Percentiles rank a stretch among this genome's conserved stretches.
phyloP scores from a whole-genome alignment of 495 filamentous ascomycete species.

The Neurospora tetraspora region DNA sequence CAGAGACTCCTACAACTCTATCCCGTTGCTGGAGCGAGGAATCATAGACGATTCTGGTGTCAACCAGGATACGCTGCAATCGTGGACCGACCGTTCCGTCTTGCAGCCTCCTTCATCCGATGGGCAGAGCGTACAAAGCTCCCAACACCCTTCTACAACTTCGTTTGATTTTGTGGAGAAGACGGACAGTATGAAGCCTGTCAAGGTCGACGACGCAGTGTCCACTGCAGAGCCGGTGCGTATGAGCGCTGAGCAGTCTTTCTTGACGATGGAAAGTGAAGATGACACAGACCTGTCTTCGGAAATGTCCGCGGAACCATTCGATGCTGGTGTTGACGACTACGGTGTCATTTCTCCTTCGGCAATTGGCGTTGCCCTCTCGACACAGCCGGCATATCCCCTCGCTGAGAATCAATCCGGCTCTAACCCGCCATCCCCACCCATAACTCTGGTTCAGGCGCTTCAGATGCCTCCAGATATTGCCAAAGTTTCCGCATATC shows the following conservation, averaged over 20 bases:
- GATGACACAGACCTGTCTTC: constrained; percentile 69
- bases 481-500: constrained; percentile 22
- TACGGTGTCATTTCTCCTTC: constrained; percentile 19
- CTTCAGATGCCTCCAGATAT: constrained; percentile 35
- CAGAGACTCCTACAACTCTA: constrained; percentile 59
- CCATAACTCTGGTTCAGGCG: constrained; percentile 60
- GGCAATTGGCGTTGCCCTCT: constrained; percentile 33
- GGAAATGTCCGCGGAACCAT: constrained; percentile 62
- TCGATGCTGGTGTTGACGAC: constrained; percentile 38
- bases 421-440: constrained; percentile 63
- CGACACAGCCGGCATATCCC: constrained; percentile 51
- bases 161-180: constrained; percentile 41
- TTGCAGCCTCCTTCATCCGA: constrained; percentile 27
- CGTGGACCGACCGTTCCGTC: constrained; percentile 38
- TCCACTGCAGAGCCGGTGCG: constrained; percentile 3
- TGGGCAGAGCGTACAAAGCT: constrained; percentile 23
- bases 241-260: constrained; percentile 42
- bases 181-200: constrained; percentile 33
- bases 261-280: constrained; percentile 58
- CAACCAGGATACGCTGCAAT: constrained; percentile 24
- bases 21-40: constrained; percentile 65
- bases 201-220: constrained; percentile 17
- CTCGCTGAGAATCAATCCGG: constrained; percentile 30
- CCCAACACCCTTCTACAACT: constrained; percentile 16
- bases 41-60: constrained; percentile 45